phyloP scores from a whole-genome alignment of 1,139 yeast species.

The Debaryomyces sp. region DNA sequence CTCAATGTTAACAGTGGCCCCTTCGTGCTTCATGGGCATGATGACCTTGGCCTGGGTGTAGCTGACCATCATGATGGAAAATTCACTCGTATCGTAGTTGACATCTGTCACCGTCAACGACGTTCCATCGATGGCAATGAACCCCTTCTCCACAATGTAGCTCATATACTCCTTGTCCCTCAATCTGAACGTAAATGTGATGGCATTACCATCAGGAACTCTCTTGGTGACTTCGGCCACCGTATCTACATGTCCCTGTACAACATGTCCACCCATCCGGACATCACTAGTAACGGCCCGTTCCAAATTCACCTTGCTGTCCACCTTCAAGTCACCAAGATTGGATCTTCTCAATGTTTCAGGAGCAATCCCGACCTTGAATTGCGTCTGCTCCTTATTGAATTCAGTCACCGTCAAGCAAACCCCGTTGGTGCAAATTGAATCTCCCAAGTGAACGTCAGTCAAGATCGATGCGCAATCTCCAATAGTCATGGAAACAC shows the following conservation, averaged over 20 bases:
- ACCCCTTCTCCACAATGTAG: conserved; percentile 92
- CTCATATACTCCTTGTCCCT: conserved; percentile 65
- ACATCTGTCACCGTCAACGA: conserved; percentile 89
- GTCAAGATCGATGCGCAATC: conserved; percentile 64
- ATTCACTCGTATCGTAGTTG: conserved; percentile 55
- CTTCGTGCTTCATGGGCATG: conserved; percentile 63
- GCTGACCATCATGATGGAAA: conserved; percentile 87
- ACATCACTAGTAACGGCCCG: conserved; percentile 84
- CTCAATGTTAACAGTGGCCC: conserved; percentile 80
- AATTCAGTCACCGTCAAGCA: conserved; percentile 95
- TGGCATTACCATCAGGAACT: conserved; percentile 73
- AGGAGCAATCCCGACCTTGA: conserved; percentile 91
- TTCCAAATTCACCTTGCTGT: conserved; percentile 79
- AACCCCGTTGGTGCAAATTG: conserved; percentile 86
- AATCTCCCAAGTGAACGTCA: conserved; percentile 91
- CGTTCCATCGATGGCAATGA: conserved; percentile 89
- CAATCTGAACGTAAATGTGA: conserved; percentile 73
- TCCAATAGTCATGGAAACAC: conserved; percentile 68
- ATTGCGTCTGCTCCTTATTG: conserved; percentile 45
- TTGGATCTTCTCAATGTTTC: conserved; percentile 87
- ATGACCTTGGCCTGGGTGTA: conserved; percentile 87
- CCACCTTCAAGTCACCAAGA: conserved; percentile 59
- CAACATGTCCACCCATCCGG: conserved; percentile 95
- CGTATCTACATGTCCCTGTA: conserved; percentile 97
- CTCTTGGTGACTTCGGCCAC: conserved; percentile 64